phyloP scores from a whole-genome alignment of 129 eudicot genomes.

The Flaveria robusta region DNA sequence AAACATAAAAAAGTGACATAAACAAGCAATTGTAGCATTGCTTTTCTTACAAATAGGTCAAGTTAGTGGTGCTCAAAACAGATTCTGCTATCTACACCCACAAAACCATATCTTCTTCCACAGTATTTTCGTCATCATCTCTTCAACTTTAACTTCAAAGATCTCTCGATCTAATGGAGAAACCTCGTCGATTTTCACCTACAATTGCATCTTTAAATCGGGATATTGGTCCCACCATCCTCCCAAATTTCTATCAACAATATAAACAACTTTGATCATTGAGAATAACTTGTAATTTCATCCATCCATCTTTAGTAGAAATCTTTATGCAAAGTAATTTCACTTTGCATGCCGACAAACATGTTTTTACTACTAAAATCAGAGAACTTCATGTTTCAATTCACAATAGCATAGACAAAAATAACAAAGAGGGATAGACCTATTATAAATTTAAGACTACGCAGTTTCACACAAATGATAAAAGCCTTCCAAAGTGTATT shows the following conservation, averaged over 20 bases:
- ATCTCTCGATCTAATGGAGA: conserved; percentile 49
- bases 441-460: not conserved
- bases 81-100: conserved; percentile 30
- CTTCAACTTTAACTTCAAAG: conserved; percentile 31
- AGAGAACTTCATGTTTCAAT: not conserved
- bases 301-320: not conserved
- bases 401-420: not conserved
- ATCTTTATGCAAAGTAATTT: not conserved
- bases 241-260: conserved; percentile 61
- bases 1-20: conserved; percentile 32
- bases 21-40: conserved; percentile 31
- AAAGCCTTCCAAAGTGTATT: not conserved
- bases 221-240: conserved; percentile 71
- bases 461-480: not conserved
- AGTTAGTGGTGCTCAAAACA: conserved; percentile 22
- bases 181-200: conserved; percentile 71
- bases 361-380: not conserved
- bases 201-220: conserved; percentile 74
- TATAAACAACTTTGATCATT: not conserved
- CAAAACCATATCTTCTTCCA: not conserved
- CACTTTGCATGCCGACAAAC: not conserved
- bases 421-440: not conserved
- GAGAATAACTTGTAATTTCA: conserved; percentile 1
- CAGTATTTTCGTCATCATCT: conserved; percentile 39
- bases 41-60: conserved; percentile 32